Evolutionary conservation across 306 rosid genomes (phyloP).

Genomic region (Begonia peltatifolia): DNA sequence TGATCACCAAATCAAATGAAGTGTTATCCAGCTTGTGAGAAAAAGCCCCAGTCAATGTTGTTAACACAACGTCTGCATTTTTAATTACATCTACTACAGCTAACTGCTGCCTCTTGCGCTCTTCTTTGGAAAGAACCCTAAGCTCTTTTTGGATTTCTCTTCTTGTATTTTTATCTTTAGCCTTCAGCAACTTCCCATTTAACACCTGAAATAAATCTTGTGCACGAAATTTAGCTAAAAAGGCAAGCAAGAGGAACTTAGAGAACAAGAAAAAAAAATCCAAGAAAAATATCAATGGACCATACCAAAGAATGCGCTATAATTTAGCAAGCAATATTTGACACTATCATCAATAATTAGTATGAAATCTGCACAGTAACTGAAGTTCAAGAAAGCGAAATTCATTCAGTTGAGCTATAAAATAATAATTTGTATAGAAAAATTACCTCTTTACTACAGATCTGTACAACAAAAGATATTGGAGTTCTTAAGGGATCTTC

Average conservation of each 20-base stretch:
- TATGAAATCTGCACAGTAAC: no score
- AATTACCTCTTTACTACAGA: no score
- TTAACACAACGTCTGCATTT: constrained; percentile 71
- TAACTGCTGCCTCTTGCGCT: constrained; percentile 91
- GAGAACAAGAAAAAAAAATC: neutral
- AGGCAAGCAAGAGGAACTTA: neutral
- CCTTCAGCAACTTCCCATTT: constrained; percentile 85
- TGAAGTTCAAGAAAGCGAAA: no score
- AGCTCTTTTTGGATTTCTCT: constrained; percentile 95
- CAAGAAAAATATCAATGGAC: neutral
- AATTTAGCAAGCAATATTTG: no score
- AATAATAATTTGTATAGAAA: no score
- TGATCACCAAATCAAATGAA: constrained; percentile 89
- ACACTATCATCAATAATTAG: no score
- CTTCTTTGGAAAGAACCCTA: constrained; percentile 78
- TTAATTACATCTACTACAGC: constrained; percentile 87
- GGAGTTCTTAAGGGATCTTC: no score
- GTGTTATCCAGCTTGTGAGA: constrained; percentile 59
- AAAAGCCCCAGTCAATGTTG: constrained; percentile 83
- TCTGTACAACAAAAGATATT: no score
- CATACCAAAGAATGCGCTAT: no score
- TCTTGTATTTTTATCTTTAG: constrained; percentile 68
- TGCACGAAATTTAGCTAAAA: neutral
- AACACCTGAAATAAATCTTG: constrained; percentile 39
- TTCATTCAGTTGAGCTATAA: no score